A percentile compares a stretch with the other conserved stretches of the same genome.
Evolutionary conservation across 176 grass and related monocot species (phyloP).

Genomic region (Panicum miliaceum): DNA sequence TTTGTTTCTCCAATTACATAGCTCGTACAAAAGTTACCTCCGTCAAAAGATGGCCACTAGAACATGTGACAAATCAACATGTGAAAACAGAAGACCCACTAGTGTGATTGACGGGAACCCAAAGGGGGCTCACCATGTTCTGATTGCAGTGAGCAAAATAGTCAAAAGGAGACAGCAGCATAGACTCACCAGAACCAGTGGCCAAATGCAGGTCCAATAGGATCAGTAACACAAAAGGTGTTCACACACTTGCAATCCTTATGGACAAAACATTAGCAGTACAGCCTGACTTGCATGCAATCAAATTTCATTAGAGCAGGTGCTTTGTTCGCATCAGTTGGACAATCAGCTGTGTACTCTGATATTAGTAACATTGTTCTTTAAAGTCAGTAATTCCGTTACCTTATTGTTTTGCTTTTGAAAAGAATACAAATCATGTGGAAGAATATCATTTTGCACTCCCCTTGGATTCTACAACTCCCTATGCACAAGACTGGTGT

Average conservation of each 20-base stretch:
- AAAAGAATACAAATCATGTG: slow-evolving; percentile 16
- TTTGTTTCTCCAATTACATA: slow-evolving; percentile 9
- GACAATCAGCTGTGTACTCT: background rate
- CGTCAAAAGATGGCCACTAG: background rate
- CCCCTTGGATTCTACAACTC: background rate
- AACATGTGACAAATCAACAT: slow-evolving; percentile 1
- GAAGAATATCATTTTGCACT: background rate
- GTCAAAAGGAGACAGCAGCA: slow-evolving; percentile 2
- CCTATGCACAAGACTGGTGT: background rate
- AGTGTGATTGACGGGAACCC: slow-evolving; percentile 16
- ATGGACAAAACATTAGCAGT: background rate
- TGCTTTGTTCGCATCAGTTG: background rate
- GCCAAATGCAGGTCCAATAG: background rate
- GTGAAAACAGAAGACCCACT: slow-evolving; percentile 1
- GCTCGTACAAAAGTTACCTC: slow-evolving; percentile 15
- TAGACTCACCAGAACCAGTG: background rate
- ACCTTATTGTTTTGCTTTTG: background rate
- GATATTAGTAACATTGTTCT: background rate
- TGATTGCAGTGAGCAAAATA: background rate
- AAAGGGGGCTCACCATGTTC: background rate
- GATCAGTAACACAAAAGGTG: background rate
- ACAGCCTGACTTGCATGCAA: background rate
- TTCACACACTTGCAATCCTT: background rate
- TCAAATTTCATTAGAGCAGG: background rate
- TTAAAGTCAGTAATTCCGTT: background rate